A percentile compares a stretch with the other conserved stretches of the same genome.
Conservation (phyloP, 495 filamentous ascomycete genomes). For the Cudoniella acicularis region DNA sequence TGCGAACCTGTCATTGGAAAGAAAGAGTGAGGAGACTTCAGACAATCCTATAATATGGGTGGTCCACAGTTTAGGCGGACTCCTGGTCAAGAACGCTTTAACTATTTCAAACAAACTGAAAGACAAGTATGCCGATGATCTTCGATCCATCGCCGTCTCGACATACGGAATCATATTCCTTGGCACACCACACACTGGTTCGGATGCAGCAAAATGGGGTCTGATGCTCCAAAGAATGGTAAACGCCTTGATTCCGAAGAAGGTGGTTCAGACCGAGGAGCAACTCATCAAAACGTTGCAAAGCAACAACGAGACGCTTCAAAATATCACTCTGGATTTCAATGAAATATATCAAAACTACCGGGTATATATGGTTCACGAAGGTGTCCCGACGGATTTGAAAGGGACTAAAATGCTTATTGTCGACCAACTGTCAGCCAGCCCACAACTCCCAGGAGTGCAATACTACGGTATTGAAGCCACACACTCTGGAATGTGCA, state of each 20-base stretch:
- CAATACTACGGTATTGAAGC: constrained; percentile 76
- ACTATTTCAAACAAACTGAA: constrained; percentile 55
- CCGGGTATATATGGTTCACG: constrained; percentile 63
- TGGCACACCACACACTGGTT: constrained; percentile 82
- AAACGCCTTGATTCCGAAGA: constrained; percentile 63
- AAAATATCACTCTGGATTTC: constrained; percentile 77
- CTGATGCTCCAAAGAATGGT: constrained; percentile 70
- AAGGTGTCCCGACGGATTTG: constrained; percentile 63
- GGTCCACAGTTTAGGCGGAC: constrained; percentile 77
- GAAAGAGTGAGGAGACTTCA: constrained; percentile 52
- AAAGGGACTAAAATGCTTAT: constrained; percentile 56
- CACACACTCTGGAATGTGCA: constrained; percentile 85
- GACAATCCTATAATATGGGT: constrained; percentile 80
- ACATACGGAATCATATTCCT: constrained; percentile 84
- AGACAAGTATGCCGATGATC: constrained; percentile 63
- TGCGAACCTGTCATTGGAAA: constrained; percentile 45
- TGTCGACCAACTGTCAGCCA: constrained; percentile 73
- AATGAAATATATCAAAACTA: constrained; percentile 58
- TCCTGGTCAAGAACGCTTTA: constrained; percentile 72
- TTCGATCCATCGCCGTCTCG: constrained; percentile 75
- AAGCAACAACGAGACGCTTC: constrained; percentile 73
- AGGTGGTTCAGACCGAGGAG: constrained; percentile 65
- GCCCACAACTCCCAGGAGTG: constrained; percentile 69
- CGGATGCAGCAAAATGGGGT: constrained; percentile 75
- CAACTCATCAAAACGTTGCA: constrained; percentile 69